These are phyloP conservation scores for Striga asiatica DNA, from an alignment of 257 asterid species.

Conservation along the genomic window DNA sequence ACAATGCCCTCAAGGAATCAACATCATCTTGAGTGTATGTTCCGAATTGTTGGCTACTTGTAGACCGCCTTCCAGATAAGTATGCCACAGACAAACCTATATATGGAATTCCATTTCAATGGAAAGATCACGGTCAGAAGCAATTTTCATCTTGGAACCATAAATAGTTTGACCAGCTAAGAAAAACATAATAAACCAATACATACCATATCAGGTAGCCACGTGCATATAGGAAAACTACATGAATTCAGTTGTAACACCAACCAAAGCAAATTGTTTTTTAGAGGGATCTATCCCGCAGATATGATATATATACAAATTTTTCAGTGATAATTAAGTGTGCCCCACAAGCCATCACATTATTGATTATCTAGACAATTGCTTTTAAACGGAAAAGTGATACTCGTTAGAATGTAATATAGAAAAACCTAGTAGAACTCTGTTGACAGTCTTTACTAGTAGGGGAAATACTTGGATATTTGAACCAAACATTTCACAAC, in stretches of 20 bases:
- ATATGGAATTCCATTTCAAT: constrained; percentile 23
- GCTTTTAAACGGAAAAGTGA: constrained; percentile 3
- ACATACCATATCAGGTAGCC: constrained; percentile 2
- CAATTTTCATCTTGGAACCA: constrained; percentile 5
- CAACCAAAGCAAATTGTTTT: not conserved
- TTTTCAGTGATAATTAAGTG: not conserved
- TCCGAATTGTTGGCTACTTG: constrained; percentile 60
- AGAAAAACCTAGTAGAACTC: not conserved
- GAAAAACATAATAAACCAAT: not conserved
- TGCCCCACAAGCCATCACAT: not conserved
- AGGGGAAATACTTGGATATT: not conserved
- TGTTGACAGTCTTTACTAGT: not conserved
- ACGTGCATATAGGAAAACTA: not conserved
- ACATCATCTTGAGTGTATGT: constrained; percentile 78
- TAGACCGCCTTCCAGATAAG: constrained; percentile 77
- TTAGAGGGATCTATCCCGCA: not conserved
- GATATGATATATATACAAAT: constrained; percentile 5
- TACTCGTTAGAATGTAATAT: not conserved
- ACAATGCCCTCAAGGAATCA: constrained; percentile 86
- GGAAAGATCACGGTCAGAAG: constrained; percentile 8
- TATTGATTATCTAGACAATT: not conserved
- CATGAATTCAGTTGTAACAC: not conserved
- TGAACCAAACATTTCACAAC: not conserved
- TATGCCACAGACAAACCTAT: constrained; percentile 70
- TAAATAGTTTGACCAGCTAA: constrained; percentile 14